A percentile compares a stretch with the other conserved stretches of the same genome.
These are phyloP conservation scores for Cinchona pubescens DNA, from an alignment of 257 asterid species.

Conservation along the genomic window DNA sequence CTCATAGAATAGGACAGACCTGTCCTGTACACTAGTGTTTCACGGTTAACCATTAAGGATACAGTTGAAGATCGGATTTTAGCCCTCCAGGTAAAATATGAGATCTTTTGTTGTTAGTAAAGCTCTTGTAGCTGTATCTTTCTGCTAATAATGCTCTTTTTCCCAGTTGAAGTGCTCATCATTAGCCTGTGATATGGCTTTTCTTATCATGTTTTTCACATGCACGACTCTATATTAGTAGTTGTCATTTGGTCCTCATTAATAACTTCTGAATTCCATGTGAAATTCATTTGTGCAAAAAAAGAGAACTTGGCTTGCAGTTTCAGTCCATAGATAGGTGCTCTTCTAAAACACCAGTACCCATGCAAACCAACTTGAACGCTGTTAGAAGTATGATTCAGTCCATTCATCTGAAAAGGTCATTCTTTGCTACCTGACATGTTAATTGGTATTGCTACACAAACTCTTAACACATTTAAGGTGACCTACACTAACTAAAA, in stretches of 20 bases:
- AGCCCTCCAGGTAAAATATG: slow-evolving; percentile 74
- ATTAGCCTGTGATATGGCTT: not conserved
- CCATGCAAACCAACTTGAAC: not conserved
- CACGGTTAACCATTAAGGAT: slow-evolving; percentile 77
- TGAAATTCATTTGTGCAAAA: not conserved
- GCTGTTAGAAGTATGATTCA: not conserved
- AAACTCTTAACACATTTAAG: not conserved
- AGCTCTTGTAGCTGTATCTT: not conserved
- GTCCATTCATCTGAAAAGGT: not conserved
- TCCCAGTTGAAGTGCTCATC: not conserved
- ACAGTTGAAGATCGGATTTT: slow-evolving; percentile 96
- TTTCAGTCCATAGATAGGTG: not conserved
- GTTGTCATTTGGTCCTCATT: not conserved
- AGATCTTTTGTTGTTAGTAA: not conserved
- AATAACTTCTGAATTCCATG: not conserved
- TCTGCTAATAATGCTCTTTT: not conserved
- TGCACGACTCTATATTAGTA: not conserved
- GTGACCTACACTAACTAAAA: not conserved
- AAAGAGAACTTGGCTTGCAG: not conserved
- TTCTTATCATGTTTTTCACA: not conserved
- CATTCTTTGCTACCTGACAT: not conserved
- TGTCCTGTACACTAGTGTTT: slow-evolving; percentile 87
- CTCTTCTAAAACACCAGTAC: not conserved
- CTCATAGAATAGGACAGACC: slow-evolving; percentile 97
- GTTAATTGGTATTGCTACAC: not conserved